These are phyloP conservation scores for Trametes pubescens DNA, from an alignment of 1,284 basidiomycete species.

Conservation along the genomic window DNA sequence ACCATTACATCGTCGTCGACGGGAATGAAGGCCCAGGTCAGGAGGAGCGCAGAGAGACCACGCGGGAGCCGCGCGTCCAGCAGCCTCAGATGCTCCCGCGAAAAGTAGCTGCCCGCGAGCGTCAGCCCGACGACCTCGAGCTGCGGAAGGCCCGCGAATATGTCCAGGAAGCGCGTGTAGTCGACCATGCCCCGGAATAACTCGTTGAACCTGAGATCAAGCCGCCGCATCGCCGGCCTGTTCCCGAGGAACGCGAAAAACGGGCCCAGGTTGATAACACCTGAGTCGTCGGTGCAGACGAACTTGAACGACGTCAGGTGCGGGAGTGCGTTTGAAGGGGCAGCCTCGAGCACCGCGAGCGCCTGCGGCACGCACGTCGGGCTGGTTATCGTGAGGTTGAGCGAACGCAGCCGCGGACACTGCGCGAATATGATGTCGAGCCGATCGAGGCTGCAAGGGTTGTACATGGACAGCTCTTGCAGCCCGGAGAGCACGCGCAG, in stretches of 20 bases:
- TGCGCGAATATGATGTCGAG: conserved; percentile 17
- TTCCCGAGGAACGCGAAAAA: conserved; percentile 13
- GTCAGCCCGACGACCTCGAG: conserved; percentile 17
- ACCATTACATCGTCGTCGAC: neutral
- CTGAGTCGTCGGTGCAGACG: neutral
- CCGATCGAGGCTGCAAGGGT: neutral
- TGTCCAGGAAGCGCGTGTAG: neutral
- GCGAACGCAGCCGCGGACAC: conserved; percentile 14
- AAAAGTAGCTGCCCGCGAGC: neutral
- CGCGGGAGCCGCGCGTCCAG: conserved; percentile 1
- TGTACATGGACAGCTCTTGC: conserved; percentile 14
- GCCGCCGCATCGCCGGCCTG: conserved; percentile 13
- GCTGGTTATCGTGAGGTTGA: conserved; percentile 1
- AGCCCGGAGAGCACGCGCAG: conserved; percentile 9
- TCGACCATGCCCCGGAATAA: neutral
- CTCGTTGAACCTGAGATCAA: conserved; percentile 15
- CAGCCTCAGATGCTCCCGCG: neutral
- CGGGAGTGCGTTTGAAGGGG: conserved; percentile 13
- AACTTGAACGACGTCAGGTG: conserved; percentile 25
- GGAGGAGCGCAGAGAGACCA: conserved; percentile 11
- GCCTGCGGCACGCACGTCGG: neutral
- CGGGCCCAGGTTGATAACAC: neutral
- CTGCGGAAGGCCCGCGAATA: neutral
- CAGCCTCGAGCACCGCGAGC: neutral
- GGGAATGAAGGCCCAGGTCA: neutral